phyloP scores from a whole-genome alignment of 495 filamentous ascomycete species.

The Cercophora scortea region DNA sequence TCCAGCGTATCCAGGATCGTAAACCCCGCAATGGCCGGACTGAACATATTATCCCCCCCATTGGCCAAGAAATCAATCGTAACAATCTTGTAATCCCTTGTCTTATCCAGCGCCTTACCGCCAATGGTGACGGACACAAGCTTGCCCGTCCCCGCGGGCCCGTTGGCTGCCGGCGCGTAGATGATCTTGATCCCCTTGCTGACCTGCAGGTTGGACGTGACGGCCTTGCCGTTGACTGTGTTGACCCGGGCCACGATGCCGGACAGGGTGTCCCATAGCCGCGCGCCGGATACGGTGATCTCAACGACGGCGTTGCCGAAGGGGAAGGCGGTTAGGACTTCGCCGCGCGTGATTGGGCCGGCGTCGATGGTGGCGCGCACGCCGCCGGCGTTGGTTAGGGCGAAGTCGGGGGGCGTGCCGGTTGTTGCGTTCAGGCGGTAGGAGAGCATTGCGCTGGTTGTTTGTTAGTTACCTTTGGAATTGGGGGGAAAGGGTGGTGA shows the following conservation, averaged over 20 bases:
- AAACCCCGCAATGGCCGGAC: constrained; percentile 21
- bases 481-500: background rate
- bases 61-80: constrained; percentile 48
- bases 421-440: constrained; percentile 35
- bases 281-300: constrained; percentile 31
- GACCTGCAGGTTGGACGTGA: constrained; percentile 47
- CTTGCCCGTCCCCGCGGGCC: constrained; percentile 22
- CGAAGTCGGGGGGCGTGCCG: constrained; percentile 30
- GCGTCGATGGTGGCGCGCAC: constrained; percentile 48
- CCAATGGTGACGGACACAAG: constrained; percentile 37
- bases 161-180: constrained; percentile 32
- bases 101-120: constrained; percentile 26
- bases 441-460: constrained; percentile 42
- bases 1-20: constrained; percentile 43
- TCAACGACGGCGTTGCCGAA: constrained; percentile 51
- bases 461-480: background rate
- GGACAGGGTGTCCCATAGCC: constrained; percentile 43
- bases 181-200: constrained; percentile 37
- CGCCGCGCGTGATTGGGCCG: constrained; percentile 44
- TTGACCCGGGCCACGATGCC: constrained; percentile 40
- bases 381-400: constrained; percentile 49
- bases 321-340: constrained; percentile 49
- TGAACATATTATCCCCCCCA: constrained; percentile 49
- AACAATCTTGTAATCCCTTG: constrained; percentile 38
- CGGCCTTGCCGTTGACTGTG: constrained; percentile 33